Base-by-base conservation (phyloP, 163 green algal genomes). In the Trebouxiophyceae sp. region DNA sequence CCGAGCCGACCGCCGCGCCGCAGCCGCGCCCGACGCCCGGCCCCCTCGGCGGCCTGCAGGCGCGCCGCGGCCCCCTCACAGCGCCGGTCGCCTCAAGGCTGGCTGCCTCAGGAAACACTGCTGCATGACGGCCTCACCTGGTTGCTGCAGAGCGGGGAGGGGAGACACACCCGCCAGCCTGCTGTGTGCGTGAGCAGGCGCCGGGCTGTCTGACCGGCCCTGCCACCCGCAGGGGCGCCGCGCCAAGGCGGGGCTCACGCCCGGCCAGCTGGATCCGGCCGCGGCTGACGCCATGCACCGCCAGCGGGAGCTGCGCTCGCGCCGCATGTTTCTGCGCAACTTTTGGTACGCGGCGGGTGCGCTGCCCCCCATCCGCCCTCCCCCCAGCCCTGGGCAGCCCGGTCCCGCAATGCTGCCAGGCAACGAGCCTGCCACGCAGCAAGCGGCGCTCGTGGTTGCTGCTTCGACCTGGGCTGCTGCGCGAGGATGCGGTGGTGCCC, bases 321-420 rank as follows among this genome's bases (percentile, higher is more conserved):
- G 83, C 20, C 44, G 67, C 33, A 45, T 66, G 5, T 93, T 88
- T 74, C 74, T 93, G 50, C 69, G 75, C 28, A 90, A 92, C 74
- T 86, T 89, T 59, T 93, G 86, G 86, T 91, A 88, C 67, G 76
- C 75, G 12, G 83, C 72, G 68, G 78, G 78, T 89, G 63, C 58
- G 75, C 22, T 39, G 20, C 54, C 7, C 2, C n/a, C 5, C 39
- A 33, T 16, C 7, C 2, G 28, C n/a, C 29, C n/a, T n/a, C n/a
- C n/a, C n/a, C n/a, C n/a, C n/a, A n/a, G n/a, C n/a, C n/a, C n/a
- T n/a, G n/a, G n/a, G n/a, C n/a, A n/a, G n/a, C n/a, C n/a, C n/a
- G n/a, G n/a, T n/a, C n/a, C n/a, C n/a, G n/a, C n/a, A n/a, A n/a
- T n/a, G n/a, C n/a, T n/a, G n/a, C n/a, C n/a, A n/a, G n/a, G n/a